Evolutionary conservation across 2,329 filamentous ascomycete species (phyloP).

Genomic region (Colletotrichum phormii): DNA sequence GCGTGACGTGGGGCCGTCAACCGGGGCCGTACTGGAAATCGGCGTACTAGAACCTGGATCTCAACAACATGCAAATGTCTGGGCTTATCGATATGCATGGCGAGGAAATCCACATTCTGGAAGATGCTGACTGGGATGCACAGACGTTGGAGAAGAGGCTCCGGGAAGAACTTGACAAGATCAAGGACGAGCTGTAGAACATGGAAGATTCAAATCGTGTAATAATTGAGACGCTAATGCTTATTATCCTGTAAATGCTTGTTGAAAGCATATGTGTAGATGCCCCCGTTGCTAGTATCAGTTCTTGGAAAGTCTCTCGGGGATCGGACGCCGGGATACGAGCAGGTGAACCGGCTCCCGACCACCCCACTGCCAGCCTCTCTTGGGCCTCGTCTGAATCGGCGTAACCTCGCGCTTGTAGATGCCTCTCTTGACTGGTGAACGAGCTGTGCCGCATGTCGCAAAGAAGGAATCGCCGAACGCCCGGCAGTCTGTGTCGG

Average conservation of each 20-base stretch:
- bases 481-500: constrained; percentile 26
- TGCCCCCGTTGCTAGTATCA: background rate
- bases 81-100: background rate
- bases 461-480: constrained; percentile 30
- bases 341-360: background rate
- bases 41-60: background rate
- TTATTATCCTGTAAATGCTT: background rate
- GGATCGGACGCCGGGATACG: background rate
- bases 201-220: background rate
- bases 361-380: background rate
- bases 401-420: constrained; percentile 31
- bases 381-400: constrained; percentile 9
- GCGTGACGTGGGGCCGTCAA: background rate
- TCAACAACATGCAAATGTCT: background rate
- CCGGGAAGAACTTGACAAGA: background rate
- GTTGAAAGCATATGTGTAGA: background rate
- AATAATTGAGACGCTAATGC: background rate
- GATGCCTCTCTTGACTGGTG: constrained; percentile 28
- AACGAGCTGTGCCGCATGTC: constrained; percentile 26
- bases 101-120: background rate
- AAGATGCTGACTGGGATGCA: background rate
- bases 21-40: background rate
- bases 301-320: background rate
- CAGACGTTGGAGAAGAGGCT: background rate
- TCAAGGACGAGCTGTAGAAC: background rate